phyloP scores from a whole-genome alignment of 176 grass and related monocot genomes.

The Carex littledalei region DNA sequence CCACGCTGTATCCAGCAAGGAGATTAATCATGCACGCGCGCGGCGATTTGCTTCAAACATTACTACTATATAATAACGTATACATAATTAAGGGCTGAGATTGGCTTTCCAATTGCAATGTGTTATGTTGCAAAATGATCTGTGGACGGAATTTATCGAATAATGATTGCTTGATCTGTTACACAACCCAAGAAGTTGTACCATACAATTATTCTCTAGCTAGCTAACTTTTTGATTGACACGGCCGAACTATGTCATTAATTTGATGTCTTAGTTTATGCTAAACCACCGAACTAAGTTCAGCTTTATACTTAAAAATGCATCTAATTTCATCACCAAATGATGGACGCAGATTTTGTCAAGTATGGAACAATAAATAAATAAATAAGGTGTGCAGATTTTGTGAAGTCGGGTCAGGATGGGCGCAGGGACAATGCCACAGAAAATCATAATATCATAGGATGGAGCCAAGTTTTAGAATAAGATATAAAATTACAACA shows the following conservation, averaged over 20 bases:
- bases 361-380: too few species aligned
- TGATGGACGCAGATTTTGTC: too few species aligned
- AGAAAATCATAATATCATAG: too few species aligned
- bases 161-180: neutral
- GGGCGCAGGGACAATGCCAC: too few species aligned
- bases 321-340: neutral
- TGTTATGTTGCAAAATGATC: neutral
- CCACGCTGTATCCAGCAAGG: neutral
- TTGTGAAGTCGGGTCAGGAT: too few species aligned
- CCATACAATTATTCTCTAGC: neutral
- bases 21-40: neutral
- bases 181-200: conserved; percentile 1
- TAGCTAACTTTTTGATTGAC: conserved; percentile 1
- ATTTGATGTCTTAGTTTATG: neutral
- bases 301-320: neutral
- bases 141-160: neutral
- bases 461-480: too few species aligned
- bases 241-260: neutral
- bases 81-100: neutral
- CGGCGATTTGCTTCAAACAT: neutral
- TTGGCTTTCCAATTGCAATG: neutral
- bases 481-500: too few species aligned
- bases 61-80: neutral
- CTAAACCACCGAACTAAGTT: neutral
- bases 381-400: too few species aligned